These are phyloP conservation scores for Schizophyllum amplum DNA, from an alignment of 1,284 basidiomycete genomes.

Conservation along the genomic window DNA sequence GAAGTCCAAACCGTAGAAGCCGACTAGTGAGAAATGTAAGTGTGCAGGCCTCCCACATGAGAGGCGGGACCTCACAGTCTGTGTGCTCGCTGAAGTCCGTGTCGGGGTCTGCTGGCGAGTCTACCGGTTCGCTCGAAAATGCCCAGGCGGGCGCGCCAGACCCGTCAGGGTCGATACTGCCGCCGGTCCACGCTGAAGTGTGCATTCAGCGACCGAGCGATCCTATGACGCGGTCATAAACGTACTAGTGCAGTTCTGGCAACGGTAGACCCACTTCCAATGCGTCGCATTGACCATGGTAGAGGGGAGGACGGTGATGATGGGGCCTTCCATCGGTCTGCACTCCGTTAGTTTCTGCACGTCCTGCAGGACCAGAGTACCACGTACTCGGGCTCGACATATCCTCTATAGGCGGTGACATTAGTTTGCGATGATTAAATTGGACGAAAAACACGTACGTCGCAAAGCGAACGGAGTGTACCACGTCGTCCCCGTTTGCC, in stretches of 20 bases:
- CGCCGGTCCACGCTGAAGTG: conserved; percentile 25
- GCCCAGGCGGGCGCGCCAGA: conserved; percentile 47
- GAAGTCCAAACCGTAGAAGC: conserved; percentile 49
- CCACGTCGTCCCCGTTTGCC: conserved; percentile 44
- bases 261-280: conserved; percentile 51
- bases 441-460: conserved; percentile 38
- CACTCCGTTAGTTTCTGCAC: neutral
- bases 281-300: conserved; percentile 41
- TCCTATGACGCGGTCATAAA: conserved; percentile 4
- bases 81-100: conserved; percentile 36
- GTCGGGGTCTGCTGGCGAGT: conserved; percentile 28
- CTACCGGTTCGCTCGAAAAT: conserved; percentile 17
- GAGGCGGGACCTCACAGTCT: conserved; percentile 27
- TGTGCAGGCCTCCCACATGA: neutral
- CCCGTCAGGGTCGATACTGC: conserved; percentile 31
- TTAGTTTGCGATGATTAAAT: no score
- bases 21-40: conserved; percentile 35
- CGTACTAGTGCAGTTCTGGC: conserved; percentile 44
- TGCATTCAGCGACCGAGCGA: neutral
- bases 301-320: conserved; percentile 36
- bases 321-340: conserved; percentile 33
- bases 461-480: conserved; percentile 42
- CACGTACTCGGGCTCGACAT: conserved; percentile 10
- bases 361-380: neutral
- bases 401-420: no score